phyloP scores from a whole-genome alignment of 345 rosid species.

The Populus nigra region DNA sequence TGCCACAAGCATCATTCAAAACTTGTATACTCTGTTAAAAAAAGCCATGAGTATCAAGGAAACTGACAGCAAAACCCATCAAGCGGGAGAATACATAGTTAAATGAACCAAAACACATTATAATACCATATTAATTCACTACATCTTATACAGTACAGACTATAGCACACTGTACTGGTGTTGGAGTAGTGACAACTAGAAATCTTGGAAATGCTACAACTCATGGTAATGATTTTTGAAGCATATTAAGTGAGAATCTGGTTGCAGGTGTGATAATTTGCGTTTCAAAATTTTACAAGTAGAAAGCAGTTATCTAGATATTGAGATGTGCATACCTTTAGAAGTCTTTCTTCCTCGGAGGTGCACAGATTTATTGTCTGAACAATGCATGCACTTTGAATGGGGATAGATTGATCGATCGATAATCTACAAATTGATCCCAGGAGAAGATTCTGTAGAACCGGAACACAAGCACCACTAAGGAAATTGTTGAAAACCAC shows the following conservation, averaged over 20 bases:
- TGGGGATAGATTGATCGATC: slow-evolving; percentile 38
- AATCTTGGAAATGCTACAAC: neutral
- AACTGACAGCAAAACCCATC: neutral
- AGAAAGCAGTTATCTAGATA: neutral
- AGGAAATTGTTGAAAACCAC: slow-evolving; percentile 49
- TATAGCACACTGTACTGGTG: neutral
- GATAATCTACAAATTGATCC: slow-evolving; percentile 47
- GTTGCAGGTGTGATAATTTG: neutral
- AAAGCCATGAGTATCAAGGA: neutral
- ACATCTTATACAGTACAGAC: neutral
- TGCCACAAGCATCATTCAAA: slow-evolving; percentile 17
- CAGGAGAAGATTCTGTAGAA: slow-evolving; percentile 41
- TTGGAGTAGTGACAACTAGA: neutral
- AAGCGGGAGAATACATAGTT: neutral
- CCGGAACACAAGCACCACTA: slow-evolving; percentile 22
- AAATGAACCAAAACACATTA: neutral
- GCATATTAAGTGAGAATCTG: neutral
- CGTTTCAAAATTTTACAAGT: neutral
- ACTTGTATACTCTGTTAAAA: slow-evolving; percentile 34
- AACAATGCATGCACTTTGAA: slow-evolving; percentile 49
- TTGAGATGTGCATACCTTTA: slow-evolving; percentile 41
- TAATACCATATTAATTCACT: neutral
- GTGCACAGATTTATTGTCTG: slow-evolving; percentile 47
- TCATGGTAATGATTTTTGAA: neutral
- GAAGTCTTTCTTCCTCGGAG: slow-evolving; percentile 38